A percentile compares a stretch with the other conserved stretches of the same genome.
Conservation (phyloP, 1,139 yeast species). For the Lodderomyces elongisporus region DNA sequence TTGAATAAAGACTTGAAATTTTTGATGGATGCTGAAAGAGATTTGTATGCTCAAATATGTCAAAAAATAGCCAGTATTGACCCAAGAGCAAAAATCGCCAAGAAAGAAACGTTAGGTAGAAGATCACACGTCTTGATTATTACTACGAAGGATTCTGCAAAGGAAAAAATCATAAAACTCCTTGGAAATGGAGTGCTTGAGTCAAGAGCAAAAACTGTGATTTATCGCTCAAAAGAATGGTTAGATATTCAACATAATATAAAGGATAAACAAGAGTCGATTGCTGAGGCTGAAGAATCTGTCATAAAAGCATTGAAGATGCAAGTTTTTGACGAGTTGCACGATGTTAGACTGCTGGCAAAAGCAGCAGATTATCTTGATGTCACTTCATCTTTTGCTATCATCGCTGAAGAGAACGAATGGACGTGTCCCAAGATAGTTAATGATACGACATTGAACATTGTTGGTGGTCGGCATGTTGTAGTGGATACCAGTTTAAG, state of each 20-base stretch:
- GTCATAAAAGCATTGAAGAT: conserved; percentile 40
- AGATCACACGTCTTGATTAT: conserved; percentile 29
- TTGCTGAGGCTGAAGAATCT: conserved; percentile 37
- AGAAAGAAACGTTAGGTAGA: conserved; percentile 29
- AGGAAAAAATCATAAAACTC: conserved; percentile 15
- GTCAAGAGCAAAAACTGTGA: conserved; percentile 24
- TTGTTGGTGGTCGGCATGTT: conserved; percentile 71
- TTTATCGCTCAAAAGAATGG: conserved; percentile 34
- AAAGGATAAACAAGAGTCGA: conserved; percentile 21
- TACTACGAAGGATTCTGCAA: conserved; percentile 29
- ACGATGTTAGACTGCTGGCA: conserved; percentile 42
- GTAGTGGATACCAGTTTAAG: conserved; percentile 79
- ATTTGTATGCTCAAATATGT: no score
- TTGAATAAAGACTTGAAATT: conserved; percentile 32
- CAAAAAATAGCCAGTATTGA: no score
- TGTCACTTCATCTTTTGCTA: conserved; percentile 67
- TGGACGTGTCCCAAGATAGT: conserved; percentile 65
- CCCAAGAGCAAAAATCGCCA: conserved; percentile 23
- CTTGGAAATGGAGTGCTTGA: conserved; percentile 22
- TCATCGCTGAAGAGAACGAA: conserved; percentile 58
- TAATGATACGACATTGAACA: conserved; percentile 38
- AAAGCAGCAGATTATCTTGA: conserved; percentile 63
- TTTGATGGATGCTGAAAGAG: no score
- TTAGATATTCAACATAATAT: conserved; percentile 23
- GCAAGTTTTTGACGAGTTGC: conserved; percentile 32